Conservation (phyloP, 306 rosid species). For the Medicago lupulina region DNA sequence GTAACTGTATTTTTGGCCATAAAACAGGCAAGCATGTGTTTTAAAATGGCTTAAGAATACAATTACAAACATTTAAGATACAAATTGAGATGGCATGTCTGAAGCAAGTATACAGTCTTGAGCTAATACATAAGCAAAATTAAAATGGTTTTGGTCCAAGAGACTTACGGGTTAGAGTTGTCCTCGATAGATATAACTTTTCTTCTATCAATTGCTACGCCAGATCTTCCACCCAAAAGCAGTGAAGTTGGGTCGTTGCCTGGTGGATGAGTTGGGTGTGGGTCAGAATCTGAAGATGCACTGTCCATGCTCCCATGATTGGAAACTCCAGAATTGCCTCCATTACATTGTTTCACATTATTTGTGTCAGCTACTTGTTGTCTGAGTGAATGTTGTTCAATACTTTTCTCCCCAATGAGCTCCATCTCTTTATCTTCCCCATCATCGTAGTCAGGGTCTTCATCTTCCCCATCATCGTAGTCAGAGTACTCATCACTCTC, state of each 20-base stretch:
- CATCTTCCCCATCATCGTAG: background rate
- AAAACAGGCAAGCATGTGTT: background rate
- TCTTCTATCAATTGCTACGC: background rate
- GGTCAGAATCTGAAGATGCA: slow-evolving; percentile 4
- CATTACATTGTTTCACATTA: background rate
- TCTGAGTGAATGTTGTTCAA: background rate
- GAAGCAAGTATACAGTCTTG: background rate
- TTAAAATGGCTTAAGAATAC: background rate
- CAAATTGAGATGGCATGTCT: background rate
- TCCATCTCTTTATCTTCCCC: background rate
- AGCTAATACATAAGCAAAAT: background rate
- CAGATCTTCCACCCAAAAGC: background rate
- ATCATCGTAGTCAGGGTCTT: background rate
- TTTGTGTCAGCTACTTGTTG: background rate
- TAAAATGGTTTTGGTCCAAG: background rate
- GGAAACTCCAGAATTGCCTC: background rate
- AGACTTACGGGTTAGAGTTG: background rate
- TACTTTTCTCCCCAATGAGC: background rate
- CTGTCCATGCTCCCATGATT: slow-evolving; percentile 4
- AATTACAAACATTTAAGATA: background rate
- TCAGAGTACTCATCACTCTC: background rate
- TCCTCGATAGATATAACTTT: slow-evolving; percentile 2
- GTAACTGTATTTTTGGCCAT: too few relatives aligned
- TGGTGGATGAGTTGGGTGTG: background rate
- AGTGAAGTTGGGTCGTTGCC: background rate